These are phyloP conservation scores for Cyberlindnera nakhonratchasimensis DNA, from an alignment of 805 yeast genomes.

Conservation along the genomic window DNA sequence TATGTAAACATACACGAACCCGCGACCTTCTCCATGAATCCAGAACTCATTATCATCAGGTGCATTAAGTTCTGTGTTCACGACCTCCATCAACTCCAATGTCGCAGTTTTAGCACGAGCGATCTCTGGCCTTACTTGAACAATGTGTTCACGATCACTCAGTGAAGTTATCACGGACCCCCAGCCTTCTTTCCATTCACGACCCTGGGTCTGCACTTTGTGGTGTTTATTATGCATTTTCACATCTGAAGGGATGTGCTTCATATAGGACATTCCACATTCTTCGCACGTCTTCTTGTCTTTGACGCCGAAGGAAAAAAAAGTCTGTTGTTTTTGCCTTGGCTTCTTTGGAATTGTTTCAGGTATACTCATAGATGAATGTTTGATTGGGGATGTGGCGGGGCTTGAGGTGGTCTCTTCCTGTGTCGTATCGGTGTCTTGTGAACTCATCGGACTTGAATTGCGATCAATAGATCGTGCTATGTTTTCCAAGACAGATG, in stretches of 20 bases:
- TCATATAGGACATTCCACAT: slow-evolving; percentile 54
- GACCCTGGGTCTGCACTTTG: slow-evolving; percentile 39
- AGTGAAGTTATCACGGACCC: slow-evolving; percentile 19
- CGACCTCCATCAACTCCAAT: slow-evolving; percentile 45
- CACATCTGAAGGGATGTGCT: slow-evolving; percentile 40
- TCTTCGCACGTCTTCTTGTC: slow-evolving; percentile 37
- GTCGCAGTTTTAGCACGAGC: slow-evolving; percentile 34
- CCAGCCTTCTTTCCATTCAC: slow-evolving; percentile 43
- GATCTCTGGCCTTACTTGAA: slow-evolving; percentile 34
- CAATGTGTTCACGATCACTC: slow-evolving; percentile 29
- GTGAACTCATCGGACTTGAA: slow-evolving; percentile 16
- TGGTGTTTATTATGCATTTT: slow-evolving; percentile 52
- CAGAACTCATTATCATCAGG: slow-evolving; percentile 46
- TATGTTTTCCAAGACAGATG: not conserved
- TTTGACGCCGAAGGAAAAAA: slow-evolving; percentile 19
- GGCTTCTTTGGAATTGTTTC: not conserved
- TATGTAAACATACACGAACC: slow-evolving; percentile 49
- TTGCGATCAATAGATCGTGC: not conserved
- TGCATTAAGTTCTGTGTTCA: slow-evolving; percentile 59
- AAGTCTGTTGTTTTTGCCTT: slow-evolving; percentile 14
- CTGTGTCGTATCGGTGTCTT: not conserved
- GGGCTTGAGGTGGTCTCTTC: slow-evolving; percentile 9
- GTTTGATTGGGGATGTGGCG: slow-evolving; percentile 11
- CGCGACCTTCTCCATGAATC: slow-evolving; percentile 31
- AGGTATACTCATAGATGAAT: not conserved